These are phyloP conservation scores for Schoenoplectus triqueter DNA, from an alignment of 202 grass and related monocot genomes.

Conservation along the genomic window DNA sequence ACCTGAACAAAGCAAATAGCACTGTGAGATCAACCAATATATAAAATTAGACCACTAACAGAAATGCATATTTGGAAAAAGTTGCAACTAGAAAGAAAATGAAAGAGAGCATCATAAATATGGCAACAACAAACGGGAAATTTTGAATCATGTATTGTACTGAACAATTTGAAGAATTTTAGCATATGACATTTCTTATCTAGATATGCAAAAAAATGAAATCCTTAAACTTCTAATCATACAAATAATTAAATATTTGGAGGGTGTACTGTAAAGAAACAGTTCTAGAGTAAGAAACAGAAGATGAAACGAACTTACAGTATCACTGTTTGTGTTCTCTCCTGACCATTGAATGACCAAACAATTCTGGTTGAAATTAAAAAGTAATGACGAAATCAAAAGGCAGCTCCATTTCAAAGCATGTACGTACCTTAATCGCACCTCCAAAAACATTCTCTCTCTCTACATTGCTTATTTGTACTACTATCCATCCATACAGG, in stretches of 20 bases:
- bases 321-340: conserved; percentile 97
- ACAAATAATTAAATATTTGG: background rate
- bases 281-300: background rate
- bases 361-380: conserved; percentile 75
- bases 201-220: conserved; percentile 1
- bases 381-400: conserved; percentile 29
- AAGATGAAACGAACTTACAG: conserved; percentile 61
- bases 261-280: background rate
- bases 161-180: background rate
- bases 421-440: conserved; percentile 73
- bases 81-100: too few species aligned
- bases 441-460: conserved; percentile 83
- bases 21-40: background rate
- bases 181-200: background rate
- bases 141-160: background rate
- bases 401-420: conserved; percentile 53
- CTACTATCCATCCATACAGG: conserved; percentile 99
- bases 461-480: conserved; percentile 89
- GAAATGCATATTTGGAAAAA: conserved; percentile 5
- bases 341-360: conserved; percentile 94
- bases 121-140: background rate
- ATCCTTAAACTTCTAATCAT: background rate
- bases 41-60: too few species aligned
- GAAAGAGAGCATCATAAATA: conserved; percentile 15
- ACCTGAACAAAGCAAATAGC: conserved; percentile 55